Conservation (phyloP, 106 monocot species). For the Dactylorhiza incarnata region DNA sequence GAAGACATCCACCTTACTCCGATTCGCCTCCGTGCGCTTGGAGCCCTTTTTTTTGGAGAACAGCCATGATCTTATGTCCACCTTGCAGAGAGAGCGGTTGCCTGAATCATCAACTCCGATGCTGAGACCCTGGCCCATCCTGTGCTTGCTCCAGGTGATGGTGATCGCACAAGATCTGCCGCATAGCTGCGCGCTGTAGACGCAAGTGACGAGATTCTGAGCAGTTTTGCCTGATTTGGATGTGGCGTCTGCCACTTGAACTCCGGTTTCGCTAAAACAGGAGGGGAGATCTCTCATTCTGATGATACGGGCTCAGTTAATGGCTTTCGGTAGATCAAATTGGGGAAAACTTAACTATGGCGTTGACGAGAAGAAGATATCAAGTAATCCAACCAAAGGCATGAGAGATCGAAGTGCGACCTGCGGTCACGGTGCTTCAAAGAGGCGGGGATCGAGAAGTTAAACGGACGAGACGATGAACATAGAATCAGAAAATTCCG, state of each 20-base stretch:
- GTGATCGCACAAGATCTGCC: conserved; percentile 31
- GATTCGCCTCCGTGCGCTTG: conserved; percentile 34
- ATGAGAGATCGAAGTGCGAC: neutral
- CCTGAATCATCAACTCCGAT: conserved; percentile 45
- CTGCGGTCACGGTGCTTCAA: no score
- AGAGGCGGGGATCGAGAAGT: no score
- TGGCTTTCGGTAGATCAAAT: neutral
- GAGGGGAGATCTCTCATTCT: conserved; percentile 85
- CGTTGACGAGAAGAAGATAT: neutral
- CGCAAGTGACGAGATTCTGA: conserved; percentile 56
- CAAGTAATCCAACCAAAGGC: neutral
- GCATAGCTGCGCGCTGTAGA: conserved; percentile 40
- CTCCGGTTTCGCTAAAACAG: conserved; percentile 76
- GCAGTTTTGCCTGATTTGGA: conserved; percentile 24
- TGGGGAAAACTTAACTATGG: neutral
- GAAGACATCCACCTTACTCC: conserved; percentile 42
- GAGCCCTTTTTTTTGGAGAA: conserved; percentile 82
- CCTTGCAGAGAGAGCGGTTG: conserved; percentile 32
- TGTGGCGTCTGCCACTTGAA: conserved; percentile 59
- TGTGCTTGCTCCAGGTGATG: conserved; percentile 62
- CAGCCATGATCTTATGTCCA: conserved; percentile 63
- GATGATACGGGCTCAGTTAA: neutral
- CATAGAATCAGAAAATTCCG: no score
- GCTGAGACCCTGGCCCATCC: conserved; percentile 65
- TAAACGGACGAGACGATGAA: no score